These are phyloP conservation scores for Nitzschia sp. DNA, from an alignment of 108 stramenopile genomes.

Conservation along the genomic window DNA sequence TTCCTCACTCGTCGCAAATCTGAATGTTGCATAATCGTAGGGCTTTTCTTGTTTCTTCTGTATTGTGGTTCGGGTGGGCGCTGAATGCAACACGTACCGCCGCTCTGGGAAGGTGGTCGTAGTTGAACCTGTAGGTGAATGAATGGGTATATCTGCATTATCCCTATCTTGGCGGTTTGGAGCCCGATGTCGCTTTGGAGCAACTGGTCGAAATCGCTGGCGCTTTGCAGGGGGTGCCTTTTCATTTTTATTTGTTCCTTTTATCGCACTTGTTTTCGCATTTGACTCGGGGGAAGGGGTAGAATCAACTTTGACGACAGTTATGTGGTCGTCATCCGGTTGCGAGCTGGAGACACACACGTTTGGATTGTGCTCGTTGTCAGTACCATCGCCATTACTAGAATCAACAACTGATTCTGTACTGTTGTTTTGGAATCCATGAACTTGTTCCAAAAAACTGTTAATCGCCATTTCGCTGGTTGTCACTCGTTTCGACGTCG, in stretches of 20 bases:
- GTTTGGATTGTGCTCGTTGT: neutral
- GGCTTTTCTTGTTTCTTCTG: neutral
- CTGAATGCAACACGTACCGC: constrained; percentile 9
- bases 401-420: neutral
- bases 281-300: neutral
- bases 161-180: neutral
- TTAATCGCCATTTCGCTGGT: constrained; percentile 16
- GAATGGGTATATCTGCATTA: neutral
- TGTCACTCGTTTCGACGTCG: neutral
- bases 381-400: neutral
- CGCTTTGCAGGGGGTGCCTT: neutral
- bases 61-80: neutral
- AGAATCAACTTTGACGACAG: neutral
- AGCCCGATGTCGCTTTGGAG: too few relatives aligned
- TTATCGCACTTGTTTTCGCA: neutral
- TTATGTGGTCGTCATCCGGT: neutral
- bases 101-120: constrained; percentile 6
- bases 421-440: constrained; percentile 1
- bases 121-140: neutral
- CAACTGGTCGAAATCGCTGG: neutral
- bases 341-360: neutral
- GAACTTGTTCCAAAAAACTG: constrained; percentile 19
- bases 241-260: neutral
- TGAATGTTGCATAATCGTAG: neutral
- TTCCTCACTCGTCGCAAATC: constrained; percentile 19